Evolutionary conservation across 148 eudicot species (phyloP).

Genomic region (Rhododendron ovatum): DNA sequence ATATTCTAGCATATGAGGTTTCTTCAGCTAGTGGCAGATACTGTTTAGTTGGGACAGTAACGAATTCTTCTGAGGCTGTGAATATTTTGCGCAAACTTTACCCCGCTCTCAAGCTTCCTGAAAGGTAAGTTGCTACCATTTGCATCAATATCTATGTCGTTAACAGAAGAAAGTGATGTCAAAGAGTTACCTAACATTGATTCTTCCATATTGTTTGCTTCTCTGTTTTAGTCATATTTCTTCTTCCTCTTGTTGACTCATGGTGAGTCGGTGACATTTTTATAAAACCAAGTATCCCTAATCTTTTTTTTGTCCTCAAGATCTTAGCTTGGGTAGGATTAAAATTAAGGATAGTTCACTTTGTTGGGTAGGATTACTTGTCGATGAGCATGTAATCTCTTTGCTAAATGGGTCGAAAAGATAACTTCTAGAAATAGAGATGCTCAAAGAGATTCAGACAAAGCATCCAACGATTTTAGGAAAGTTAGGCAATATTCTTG

Average conservation of each 20-base stretch:
- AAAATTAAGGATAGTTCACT: background rate
- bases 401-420: background rate
- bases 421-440: background rate
- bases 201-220: background rate
- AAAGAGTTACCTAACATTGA: background rate
- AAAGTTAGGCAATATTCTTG: background rate
- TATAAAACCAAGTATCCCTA: background rate
- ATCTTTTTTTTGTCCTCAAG: background rate
- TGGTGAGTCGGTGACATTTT: background rate
- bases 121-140: conserved; percentile 24
- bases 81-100: conserved; percentile 32
- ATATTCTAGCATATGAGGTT: conserved; percentile 48
- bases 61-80: conserved; percentile 18
- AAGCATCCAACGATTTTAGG: background rate
- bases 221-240: background rate
- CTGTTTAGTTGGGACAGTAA: conserved; percentile 33
- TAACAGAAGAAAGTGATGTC: background rate
- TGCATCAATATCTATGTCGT: background rate
- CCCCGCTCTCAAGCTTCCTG: conserved; percentile 31
- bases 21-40: conserved; percentile 60
- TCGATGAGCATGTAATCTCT: background rate
- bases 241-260: background rate
- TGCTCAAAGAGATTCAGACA: background rate
- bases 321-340: background rate
- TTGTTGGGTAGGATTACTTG: background rate